Conservation (phyloP, 2,329 filamentous ascomycete genomes). For the Colletotrichum sp. region DNA sequence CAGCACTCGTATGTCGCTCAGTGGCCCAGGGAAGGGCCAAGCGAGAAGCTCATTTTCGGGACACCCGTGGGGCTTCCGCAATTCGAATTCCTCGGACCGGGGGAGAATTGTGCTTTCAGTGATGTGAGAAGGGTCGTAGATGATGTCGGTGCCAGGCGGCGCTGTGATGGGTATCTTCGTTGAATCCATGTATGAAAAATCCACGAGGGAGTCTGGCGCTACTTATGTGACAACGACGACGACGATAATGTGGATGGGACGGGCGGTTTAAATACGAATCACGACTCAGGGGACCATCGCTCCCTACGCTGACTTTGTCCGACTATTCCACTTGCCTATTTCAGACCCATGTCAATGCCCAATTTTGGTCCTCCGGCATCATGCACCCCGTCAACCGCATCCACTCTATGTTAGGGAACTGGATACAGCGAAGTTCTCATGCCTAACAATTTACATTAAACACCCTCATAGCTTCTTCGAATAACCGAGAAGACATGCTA, state of each 20-base stretch:
- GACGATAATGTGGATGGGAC: not conserved
- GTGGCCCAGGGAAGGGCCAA: not conserved
- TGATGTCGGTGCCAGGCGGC: not conserved
- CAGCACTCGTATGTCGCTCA: not conserved
- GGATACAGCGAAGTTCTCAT: not conserved
- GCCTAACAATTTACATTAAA: not conserved
- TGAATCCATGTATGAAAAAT: not conserved
- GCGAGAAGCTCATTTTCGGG: not conserved
- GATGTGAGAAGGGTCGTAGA: not conserved
- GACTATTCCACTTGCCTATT: not conserved
- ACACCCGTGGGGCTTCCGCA: not conserved
- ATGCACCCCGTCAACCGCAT: not conserved
- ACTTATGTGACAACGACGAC: not conserved
- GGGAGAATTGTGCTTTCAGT: not conserved
- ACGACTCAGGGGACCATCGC: too few relatives aligned
- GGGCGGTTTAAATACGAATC: not conserved
- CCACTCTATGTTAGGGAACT: not conserved
- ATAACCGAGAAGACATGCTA: not conserved
- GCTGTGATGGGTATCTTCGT: not conserved
- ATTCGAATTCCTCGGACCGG: not conserved
- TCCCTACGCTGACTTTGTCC: too few relatives aligned
- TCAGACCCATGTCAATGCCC: not conserved
- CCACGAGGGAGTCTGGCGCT: not conserved
- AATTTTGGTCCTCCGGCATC: not conserved
- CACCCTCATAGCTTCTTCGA: not conserved